Evolutionary conservation across 2,329 filamentous ascomycete species (phyloP).

Genomic region (Graphiopsis chlorocephala): DNA sequence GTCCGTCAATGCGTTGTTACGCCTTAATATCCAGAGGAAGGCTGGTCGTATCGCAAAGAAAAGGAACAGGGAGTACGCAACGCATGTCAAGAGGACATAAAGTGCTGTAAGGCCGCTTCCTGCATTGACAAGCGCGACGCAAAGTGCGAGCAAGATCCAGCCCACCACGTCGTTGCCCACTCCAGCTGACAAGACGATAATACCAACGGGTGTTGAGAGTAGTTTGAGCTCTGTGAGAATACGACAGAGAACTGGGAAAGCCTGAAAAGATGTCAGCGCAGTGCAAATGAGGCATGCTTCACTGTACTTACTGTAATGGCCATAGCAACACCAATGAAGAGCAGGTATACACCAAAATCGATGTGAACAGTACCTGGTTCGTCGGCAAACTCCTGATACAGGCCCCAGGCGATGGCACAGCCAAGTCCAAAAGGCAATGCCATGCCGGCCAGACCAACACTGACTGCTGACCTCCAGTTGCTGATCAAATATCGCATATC

Average conservation of each 20-base stretch:
- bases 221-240: constrained; percentile 90
- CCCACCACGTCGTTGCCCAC: constrained; percentile 90
- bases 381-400: constrained; percentile 70
- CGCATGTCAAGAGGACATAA: constrained; percentile 73
- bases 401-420: constrained; percentile 73
- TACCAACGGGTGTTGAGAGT: constrained; percentile 75
- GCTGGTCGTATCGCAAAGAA: constrained; percentile 68
- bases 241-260: constrained; percentile 86
- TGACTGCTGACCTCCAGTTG: constrained; percentile 77
- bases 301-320: constrained; percentile 69
- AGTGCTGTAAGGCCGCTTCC: constrained; percentile 77
- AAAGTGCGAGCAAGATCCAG: constrained; percentile 90
- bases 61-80: constrained; percentile 75
- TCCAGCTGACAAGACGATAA: constrained; percentile 85
- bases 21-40: constrained; percentile 71
- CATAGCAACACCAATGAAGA: constrained; percentile 90
- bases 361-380: constrained; percentile 58
- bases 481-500: constrained; percentile 72
- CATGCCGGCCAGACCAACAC: constrained; percentile 78
- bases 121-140: constrained; percentile 89
- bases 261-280: constrained; percentile 38
- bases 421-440: constrained; percentile 78
- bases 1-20: constrained; percentile 76
- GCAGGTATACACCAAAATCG: constrained; percentile 60
- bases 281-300: not conserved